Conservation (phyloP, 768 basidiomycete genomes). For the Gymnopilus junonius region DNA sequence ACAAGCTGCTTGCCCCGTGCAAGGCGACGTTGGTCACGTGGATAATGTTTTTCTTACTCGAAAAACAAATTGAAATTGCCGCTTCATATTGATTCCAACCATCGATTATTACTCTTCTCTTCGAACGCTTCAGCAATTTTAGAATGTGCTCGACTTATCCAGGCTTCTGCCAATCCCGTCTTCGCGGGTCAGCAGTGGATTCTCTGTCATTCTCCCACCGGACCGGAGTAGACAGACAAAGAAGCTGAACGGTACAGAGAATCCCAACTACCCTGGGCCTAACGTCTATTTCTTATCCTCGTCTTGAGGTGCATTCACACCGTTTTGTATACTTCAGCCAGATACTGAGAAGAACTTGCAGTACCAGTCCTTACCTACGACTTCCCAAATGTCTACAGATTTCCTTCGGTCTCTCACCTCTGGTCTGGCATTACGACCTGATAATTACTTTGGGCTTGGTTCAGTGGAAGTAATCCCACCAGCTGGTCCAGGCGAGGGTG, state of each 20-base stretch:
- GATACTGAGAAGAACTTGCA: background rate
- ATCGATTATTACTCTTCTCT: too few species aligned
- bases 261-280: background rate
- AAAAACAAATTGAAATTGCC: too few species aligned
- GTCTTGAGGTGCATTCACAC: background rate
- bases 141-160: too few species aligned
- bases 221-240: background rate
- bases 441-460: conserved; percentile 35
- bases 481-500: conserved; percentile 44
- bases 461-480: conserved; percentile 53
- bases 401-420: conserved; percentile 15
- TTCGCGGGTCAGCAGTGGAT: too few species aligned
- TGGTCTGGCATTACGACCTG: conserved; percentile 12
- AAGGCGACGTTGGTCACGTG: too few species aligned
- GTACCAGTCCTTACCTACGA: background rate
- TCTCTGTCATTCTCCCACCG: background rate
- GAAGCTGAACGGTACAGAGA: background rate
- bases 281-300: background rate
- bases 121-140: too few species aligned
- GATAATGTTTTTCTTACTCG: too few species aligned
- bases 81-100: too few species aligned
- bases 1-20: too few species aligned
- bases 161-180: too few species aligned
- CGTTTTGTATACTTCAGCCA: background rate
- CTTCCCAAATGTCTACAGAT: conserved; percentile 9